phyloP scores from a whole-genome alignment of 352 stramenopile genomes.

The Phytophthora crassamura region DNA sequence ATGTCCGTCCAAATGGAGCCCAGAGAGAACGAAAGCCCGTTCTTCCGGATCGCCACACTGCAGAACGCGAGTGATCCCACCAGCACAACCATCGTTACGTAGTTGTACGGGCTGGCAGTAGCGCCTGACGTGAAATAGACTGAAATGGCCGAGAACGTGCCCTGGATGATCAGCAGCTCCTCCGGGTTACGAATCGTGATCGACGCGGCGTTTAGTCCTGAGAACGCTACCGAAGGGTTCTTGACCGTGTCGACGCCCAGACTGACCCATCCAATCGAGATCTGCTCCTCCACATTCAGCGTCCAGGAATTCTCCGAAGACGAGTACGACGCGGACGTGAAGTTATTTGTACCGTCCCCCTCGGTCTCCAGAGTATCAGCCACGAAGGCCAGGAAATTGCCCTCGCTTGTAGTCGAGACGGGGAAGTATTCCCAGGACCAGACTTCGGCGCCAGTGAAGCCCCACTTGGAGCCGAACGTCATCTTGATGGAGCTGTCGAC shows the following conservation, averaged over 20 bases:
- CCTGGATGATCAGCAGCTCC: slow-evolving; percentile 61
- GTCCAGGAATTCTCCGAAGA: slow-evolving; percentile 57
- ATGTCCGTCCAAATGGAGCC: slow-evolving; percentile 90
- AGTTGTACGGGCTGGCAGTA: slow-evolving; percentile 87
- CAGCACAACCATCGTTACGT: slow-evolving; percentile 89
- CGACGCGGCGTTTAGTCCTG: slow-evolving; percentile 65
- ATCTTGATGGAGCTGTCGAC: slow-evolving; percentile 58
- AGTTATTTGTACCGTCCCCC: slow-evolving; percentile 27
- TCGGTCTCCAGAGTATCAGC: slow-evolving; percentile 2
- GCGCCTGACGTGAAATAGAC: slow-evolving; percentile 68
- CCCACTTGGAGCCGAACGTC: slow-evolving; percentile 70
- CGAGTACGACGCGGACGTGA: slow-evolving; percentile 37
- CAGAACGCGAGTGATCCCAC: slow-evolving; percentile 84
- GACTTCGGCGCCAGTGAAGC: slow-evolving; percentile 50
- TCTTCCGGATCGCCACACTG: slow-evolving; percentile 81
- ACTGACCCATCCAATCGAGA: slow-evolving; percentile 74
- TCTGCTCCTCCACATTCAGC: slow-evolving; percentile 56
- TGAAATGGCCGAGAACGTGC: slow-evolving; percentile 76
- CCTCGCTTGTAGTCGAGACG: slow-evolving; percentile 18
- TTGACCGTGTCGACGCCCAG: slow-evolving; percentile 74
- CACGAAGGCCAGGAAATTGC: slow-evolving; percentile 19
- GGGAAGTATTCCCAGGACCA: slow-evolving; percentile 63
- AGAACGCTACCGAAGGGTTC: slow-evolving; percentile 75
- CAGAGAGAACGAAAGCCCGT: slow-evolving; percentile 83
- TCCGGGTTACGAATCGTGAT: slow-evolving; percentile 64